Evolutionary conservation across 768 basidiomycete species (phyloP), one percentile per base, ranked within the genome.

Genomic region (Mycena pura): DNA sequence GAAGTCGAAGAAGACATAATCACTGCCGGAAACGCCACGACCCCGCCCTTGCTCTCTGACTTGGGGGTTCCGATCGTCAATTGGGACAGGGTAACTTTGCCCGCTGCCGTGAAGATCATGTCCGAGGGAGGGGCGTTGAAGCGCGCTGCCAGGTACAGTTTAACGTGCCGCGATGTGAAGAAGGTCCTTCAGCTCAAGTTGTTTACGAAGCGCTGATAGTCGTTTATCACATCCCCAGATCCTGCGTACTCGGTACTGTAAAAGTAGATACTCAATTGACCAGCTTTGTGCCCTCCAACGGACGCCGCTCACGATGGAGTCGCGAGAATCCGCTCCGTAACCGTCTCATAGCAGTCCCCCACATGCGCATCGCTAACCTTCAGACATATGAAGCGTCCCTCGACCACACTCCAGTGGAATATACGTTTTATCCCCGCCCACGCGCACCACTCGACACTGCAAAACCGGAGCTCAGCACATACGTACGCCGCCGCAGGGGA

Each of bases 161-260:
- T 96, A 69, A 96, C 95, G 2, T 96, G 92, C 71, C 82, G 95
- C 51, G 91, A 91, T 69, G 90, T 95, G 3, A 83, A 81, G 55
- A 90, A 84, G 68, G 88, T 93, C 46, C 76, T 76, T 9, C 74
- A 72, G 22, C 70, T 67, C 38, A 71, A 70, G 54, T 66, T 68
- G 4, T 68, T 74, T 58, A 60, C 68, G 47, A 68, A 69, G 63
- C 66, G 64, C 62, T 76, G 62, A 68, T 48, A 43, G 45, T 40
- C 52, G 27, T 60, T 60, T 52, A 47, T 39, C 58, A 47, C 29
- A 52, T 36, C 32, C 24, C 57, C 57, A 48, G 34, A 25, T 45
- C 34, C n/a, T 40, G 24, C 39, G 59, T 44, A 36, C 34, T 36
- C 17, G 34, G 9, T 9, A 53, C 40, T 39, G 55, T 40, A 36